Base-by-base conservation (phyloP, 2,329 filamentous ascomycete species). In the Catunica adiposa region DNA sequence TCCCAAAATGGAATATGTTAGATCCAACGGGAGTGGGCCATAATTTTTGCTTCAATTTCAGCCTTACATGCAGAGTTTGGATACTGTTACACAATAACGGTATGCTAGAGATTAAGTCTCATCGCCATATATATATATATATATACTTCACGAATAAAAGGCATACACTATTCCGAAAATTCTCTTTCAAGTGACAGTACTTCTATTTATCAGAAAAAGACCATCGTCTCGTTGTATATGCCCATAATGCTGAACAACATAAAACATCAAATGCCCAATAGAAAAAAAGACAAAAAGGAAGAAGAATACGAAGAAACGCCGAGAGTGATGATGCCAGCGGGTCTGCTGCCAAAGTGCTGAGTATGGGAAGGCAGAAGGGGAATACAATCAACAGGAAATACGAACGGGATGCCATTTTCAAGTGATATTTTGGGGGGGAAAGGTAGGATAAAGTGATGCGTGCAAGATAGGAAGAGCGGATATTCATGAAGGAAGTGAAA, bases 191-290 rank as follows among this genome's bases (percentile, higher is more conserved):
- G 52, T 51, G 46, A 55, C 57, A 56, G 53, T 50, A 50, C 34
- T 56, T 56, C 53, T 40, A 34, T 34, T 52, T 56, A 56, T 56
- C 48, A 42, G 55, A 44, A 57, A 57, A 42, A 58, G 50, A 53
- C 54, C 52, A 54, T 58, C 51, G 44, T 52, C 54, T 37, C 42
- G 50, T 34, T 58, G 54, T 56, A 56, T 53, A 56, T 58, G 54
- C 57, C 47, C 53, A 54, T 53, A 56, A 53, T 51, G 53, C 57
- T 58, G 50, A 55, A 58, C 56, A 56, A 58, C 50, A 56, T 56
- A 52, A 52, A 58, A 58, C 55, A 58, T 58, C 57, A 56, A 56
- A 58, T 58, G 53, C 53, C 57, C 53, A 56, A 53, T 56, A 58
- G 53, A 53, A 53, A 53, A 42, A 52, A 52, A 38, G 25, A 9